phyloP scores from a whole-genome alignment of 2,329 filamentous ascomycete species.

The Epicoccum sorghinum region DNA sequence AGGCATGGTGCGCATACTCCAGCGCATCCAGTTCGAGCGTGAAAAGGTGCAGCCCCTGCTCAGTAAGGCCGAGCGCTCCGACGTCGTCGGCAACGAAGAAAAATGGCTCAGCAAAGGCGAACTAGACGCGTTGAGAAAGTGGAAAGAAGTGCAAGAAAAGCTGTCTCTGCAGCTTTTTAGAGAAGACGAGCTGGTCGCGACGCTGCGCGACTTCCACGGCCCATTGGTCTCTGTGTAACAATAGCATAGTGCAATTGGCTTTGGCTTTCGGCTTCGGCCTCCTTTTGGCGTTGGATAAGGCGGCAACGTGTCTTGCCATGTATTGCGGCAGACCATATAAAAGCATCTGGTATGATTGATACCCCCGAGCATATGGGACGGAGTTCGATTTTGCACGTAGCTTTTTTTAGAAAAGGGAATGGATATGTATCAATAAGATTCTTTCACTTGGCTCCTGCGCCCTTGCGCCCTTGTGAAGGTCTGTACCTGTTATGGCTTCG shows the following conservation, averaged over 20 bases:
- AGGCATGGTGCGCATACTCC: conserved; percentile 82
- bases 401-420: conserved; percentile 3
- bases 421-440: not conserved
- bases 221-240: conserved; percentile 34
- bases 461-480: too few species aligned
- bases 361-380: conserved; percentile 17
- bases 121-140: conserved; percentile 69
- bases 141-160: conserved; percentile 68
- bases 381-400: conserved; percentile 13
- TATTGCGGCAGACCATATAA: conserved; percentile 1
- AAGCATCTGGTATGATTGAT: conserved; percentile 17
- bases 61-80: conserved; percentile 80
- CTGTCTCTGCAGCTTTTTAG: conserved; percentile 79
- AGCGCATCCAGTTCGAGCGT: conserved; percentile 79
- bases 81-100: conserved; percentile 84
- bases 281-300: conserved; percentile 7
- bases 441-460: not conserved
- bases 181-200: conserved; percentile 82
- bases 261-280: not conserved
- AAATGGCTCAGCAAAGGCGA: conserved; percentile 78
- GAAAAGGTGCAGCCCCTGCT: conserved; percentile 74
- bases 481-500: too few species aligned
- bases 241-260: not conserved
- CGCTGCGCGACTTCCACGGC: conserved; percentile 70
- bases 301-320: not conserved